phyloP scores from a whole-genome alignment of 2,329 filamentous ascomycete species.

The Colletotrichum lupini region DNA sequence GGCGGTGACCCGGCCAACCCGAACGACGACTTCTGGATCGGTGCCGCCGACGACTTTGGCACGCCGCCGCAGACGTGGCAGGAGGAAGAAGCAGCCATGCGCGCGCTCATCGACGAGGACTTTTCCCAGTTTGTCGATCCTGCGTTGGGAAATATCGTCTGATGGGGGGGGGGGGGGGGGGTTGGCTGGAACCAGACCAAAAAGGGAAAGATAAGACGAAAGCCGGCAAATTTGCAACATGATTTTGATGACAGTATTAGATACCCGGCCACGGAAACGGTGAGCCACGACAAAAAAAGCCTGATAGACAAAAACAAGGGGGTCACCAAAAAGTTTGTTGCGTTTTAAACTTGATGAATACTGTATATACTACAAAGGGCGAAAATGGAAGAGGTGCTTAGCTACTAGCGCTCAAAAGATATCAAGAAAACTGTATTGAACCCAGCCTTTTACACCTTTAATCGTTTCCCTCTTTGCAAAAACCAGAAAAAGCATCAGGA shows the following conservation, averaged over 20 bases:
- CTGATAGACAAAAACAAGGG: conserved; percentile 6
- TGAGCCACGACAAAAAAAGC: conserved; percentile 4
- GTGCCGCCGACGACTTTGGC: conserved; percentile 46
- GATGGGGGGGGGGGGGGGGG: background rate
- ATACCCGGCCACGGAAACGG: conserved; percentile 31
- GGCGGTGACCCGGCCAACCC: conserved; percentile 8
- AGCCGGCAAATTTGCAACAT: background rate
- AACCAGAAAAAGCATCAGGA: too few relatives aligned
- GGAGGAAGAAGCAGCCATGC: conserved; percentile 56
- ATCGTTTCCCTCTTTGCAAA: too few relatives aligned
- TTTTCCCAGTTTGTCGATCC: conserved; percentile 32
- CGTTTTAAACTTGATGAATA: background rate
- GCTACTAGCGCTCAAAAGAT: background rate
- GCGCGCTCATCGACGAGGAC: conserved; percentile 46
- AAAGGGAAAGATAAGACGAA: background rate
- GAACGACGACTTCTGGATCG: conserved; percentile 43
- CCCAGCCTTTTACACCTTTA: too few relatives aligned
- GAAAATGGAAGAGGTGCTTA: background rate
- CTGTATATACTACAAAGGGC: background rate
- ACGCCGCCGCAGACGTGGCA: conserved; percentile 49
- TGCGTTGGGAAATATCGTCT: conserved; percentile 25
- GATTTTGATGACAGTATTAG: conserved; percentile 22
- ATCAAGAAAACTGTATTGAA: background rate
- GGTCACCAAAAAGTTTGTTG: conserved; percentile 27
- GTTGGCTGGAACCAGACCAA: background rate